Conservation (phyloP, 176 grass and related monocot genomes). For the Calamus simplicifolius region DNA sequence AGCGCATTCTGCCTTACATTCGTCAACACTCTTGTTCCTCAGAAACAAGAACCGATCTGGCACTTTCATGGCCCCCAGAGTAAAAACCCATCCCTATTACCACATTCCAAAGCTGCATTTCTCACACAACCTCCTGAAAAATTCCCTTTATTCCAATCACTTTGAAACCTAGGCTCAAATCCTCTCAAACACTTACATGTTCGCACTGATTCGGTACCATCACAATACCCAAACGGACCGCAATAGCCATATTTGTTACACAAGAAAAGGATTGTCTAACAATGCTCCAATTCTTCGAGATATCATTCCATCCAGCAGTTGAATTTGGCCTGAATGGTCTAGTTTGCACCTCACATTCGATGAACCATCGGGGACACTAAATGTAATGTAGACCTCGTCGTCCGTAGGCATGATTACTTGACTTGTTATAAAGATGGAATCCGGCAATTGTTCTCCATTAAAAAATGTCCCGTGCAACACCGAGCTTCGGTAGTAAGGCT, state of each 20-base stretch:
- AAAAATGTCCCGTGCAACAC: background rate
- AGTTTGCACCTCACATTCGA: constrained; percentile 4
- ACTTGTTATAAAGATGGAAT: background rate
- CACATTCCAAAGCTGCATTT: constrained; percentile 11
- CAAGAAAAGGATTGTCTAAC: too few relatives aligned
- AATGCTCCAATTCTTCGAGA: too few relatives aligned
- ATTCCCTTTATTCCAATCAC: background rate
- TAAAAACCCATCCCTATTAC: constrained; percentile 5
- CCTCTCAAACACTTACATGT: constrained; percentile 47
- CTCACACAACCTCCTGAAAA: constrained; percentile 26
- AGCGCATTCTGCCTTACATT: too few relatives aligned
- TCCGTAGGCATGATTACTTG: too few relatives aligned
- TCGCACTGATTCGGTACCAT: constrained; percentile 9
- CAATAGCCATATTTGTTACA: constrained; percentile 15
- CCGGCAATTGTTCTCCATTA: background rate
- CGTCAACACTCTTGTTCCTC: constrained; percentile 3
- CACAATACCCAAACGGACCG: constrained; percentile 35
- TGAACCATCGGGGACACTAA: constrained; percentile 24
- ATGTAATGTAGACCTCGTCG: background rate
- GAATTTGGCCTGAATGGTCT: constrained; percentile 14
- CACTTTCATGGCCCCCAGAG: constrained; percentile 8
- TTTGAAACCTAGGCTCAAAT: constrained; percentile 22
- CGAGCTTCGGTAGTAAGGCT: background rate
- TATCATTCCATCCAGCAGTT: constrained; percentile 7
- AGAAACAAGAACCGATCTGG: constrained; percentile 26